A percentile compares a stretch with the other conserved stretches of the same genome.
Evolutionary conservation across 768 basidiomycete species (phyloP).

Genomic region (Phaeotremella skinneri): DNA sequence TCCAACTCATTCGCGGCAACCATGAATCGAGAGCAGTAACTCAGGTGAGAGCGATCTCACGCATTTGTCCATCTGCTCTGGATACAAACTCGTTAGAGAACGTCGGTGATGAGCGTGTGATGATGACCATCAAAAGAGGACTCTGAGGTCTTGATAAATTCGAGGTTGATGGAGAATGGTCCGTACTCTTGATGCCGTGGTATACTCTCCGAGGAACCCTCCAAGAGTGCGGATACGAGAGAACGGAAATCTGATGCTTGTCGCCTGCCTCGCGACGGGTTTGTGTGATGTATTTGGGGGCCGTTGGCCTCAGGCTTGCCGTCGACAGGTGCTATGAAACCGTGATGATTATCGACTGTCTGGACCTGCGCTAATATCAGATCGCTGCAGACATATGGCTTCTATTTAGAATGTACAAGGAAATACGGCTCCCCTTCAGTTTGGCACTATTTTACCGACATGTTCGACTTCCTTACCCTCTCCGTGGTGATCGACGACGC

Average conservation of each 20-base stretch:
- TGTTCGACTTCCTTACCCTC: conserved; percentile 98
- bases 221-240: conserved; percentile 26
- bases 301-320: no score
- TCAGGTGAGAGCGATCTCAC: conserved; percentile 63
- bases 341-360: not conserved
- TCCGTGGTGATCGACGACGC: conserved; percentile 98
- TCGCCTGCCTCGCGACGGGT: no score
- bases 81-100: no score
- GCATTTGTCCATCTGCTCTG: no score
- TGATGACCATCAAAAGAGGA: conserved; percentile 47
- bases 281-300: no score
- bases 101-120: conserved; percentile 29
- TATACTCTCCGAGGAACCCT: conserved; percentile 44
- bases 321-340: no score
- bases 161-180: conserved; percentile 20
- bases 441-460: conserved; percentile 99
- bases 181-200: conserved; percentile 21
- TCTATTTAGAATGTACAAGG: conserved; percentile 95
- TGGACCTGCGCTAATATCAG: conserved; percentile 20
- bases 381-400: conserved; percentile 82
- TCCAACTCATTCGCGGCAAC: conserved; percentile 95
- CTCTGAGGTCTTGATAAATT: conserved; percentile 28
- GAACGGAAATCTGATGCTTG: conserved; percentile 48
- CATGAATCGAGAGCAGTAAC: conserved; percentile 98
- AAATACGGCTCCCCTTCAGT: conserved; percentile 95